Evolutionary conservation across 371 early-diverging fungal genomes (phyloP).

Genomic region (Phascolomyces articulosus): DNA sequence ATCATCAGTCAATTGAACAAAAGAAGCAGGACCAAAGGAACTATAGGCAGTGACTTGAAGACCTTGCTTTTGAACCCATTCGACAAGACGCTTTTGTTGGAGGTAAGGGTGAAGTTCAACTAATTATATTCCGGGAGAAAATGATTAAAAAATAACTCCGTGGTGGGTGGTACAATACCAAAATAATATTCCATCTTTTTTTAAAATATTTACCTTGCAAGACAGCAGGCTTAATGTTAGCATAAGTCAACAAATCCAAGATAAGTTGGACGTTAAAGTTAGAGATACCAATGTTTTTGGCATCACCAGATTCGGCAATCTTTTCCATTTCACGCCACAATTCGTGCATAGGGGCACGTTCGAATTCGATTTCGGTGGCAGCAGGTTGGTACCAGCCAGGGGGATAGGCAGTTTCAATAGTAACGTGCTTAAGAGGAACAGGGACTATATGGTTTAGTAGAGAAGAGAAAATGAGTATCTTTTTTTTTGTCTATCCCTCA

Average conservation of each 20-base stretch:
- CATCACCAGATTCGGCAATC: slow-evolving; percentile 28
- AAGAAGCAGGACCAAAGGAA: slow-evolving; percentile 44
- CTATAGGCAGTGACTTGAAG: slow-evolving; percentile 52
- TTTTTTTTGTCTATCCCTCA: no score
- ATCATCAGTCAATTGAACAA: slow-evolving; percentile 23
- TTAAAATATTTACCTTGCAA: slow-evolving; percentile 15
- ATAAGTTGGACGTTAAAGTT: slow-evolving; percentile 52
- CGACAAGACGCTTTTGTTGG: slow-evolving; percentile 48
- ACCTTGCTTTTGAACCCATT: slow-evolving; percentile 34
- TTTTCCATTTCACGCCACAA: slow-evolving; percentile 37
- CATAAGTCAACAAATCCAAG: slow-evolving; percentile 39
- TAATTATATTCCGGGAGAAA: slow-evolving; percentile 24
- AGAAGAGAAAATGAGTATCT: no score
- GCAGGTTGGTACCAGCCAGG: slow-evolving; percentile 25
- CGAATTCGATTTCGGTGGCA: slow-evolving; percentile 13
- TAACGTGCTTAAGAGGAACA: slow-evolving; percentile 25
- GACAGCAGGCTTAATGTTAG: slow-evolving; percentile 31
- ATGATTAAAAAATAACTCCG: background rate
- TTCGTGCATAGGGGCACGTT: slow-evolving; percentile 30
- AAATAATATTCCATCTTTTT: background rate
- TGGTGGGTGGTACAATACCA: background rate
- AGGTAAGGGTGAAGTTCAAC: slow-evolving; percentile 69
- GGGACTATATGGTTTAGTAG: slow-evolving; percentile 14
- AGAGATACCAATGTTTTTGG: slow-evolving; percentile 63
- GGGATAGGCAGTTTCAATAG: slow-evolving; percentile 13